These are phyloP conservation scores for Aspergillus amoenus DNA, from an alignment of 2,329 filamentous ascomycete genomes.

Conservation along the genomic window DNA sequence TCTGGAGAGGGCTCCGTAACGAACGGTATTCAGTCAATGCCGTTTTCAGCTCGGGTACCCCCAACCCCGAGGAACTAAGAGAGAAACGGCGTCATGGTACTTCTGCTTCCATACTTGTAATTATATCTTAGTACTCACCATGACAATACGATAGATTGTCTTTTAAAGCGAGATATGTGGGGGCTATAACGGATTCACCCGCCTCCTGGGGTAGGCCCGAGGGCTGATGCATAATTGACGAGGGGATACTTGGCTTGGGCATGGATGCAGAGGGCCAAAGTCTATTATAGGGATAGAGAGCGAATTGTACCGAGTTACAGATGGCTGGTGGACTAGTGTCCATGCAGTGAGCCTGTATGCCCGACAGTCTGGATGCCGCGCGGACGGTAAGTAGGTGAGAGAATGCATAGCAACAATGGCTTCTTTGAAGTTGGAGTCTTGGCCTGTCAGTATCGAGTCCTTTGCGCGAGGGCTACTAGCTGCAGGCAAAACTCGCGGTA, in stretches of 20 bases:
- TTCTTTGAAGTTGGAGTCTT: not conserved
- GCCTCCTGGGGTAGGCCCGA: not conserved
- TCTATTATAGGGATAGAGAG: slow-evolving; percentile 7
- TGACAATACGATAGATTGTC: not conserved
- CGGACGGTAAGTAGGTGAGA: slow-evolving; percentile 23
- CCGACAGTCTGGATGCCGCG: slow-evolving; percentile 25
- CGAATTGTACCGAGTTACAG: not conserved
- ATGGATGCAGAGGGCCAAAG: slow-evolving; percentile 22
- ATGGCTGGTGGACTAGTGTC: not conserved
- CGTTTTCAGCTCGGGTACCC: not conserved
- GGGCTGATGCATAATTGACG: not conserved
- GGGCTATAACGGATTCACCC: not conserved
- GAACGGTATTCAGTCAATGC: not conserved
- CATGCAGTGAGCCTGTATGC: slow-evolving; percentile 15
- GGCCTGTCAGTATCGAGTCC: not conserved
- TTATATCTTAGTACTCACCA: not conserved
- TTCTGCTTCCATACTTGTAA: not conserved
- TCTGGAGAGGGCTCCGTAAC: not conserved
- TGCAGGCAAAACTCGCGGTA: slow-evolving; percentile 21
- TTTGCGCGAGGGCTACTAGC: not conserved
- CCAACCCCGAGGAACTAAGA: not conserved
- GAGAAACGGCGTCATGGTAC: not conserved
- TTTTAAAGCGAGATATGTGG: not conserved
- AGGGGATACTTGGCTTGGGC: slow-evolving; percentile 16
- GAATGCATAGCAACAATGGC: slow-evolving; percentile 18